Evolutionary conservation across 257 asterid species (phyloP).

Genomic region (Orobanche coerulescens): DNA sequence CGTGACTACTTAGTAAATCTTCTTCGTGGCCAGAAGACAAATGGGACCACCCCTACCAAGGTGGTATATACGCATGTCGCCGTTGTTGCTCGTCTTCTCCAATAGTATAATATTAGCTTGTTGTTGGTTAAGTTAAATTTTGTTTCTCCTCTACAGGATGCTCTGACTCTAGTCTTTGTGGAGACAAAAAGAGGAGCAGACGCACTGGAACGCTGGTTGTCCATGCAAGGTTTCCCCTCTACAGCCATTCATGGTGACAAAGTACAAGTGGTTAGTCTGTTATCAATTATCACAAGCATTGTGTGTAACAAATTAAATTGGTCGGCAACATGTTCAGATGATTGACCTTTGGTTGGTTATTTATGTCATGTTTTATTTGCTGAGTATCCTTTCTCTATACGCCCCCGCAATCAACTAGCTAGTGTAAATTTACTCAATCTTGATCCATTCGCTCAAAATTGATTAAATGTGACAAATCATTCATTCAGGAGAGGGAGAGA

Average conservation of each 20-base stretch:
- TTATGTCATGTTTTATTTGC: too few relatives aligned
- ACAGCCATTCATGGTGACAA: constrained; percentile 76
- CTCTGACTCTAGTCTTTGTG: constrained; percentile 56
- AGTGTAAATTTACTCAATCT: too few relatives aligned
- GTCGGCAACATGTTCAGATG: too few relatives aligned
- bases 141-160: constrained; percentile 28
- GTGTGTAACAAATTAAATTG: too few relatives aligned
- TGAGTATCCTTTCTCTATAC: too few relatives aligned
- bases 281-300: too few relatives aligned
- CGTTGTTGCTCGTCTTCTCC: too few relatives aligned
- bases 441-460: too few relatives aligned
- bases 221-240: constrained; percentile 43
- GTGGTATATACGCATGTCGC: constrained; percentile 24
- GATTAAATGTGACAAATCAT: too few relatives aligned
- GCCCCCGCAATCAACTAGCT: too few relatives aligned
- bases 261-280: constrained; percentile 53
- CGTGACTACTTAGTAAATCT: constrained; percentile 33
- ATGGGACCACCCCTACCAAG: constrained; percentile 31
- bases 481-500: constrained; percentile 63
- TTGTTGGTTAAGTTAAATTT: background rate
- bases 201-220: constrained; percentile 48
- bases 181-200: constrained; percentile 78
- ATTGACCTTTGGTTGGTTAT: too few relatives aligned
- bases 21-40: constrained; percentile 32
- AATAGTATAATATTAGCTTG: too few relatives aligned